Evolutionary conservation across 208 protist genomes (phyloP).

Genomic region (Acanthamoeba castellanii): DNA sequence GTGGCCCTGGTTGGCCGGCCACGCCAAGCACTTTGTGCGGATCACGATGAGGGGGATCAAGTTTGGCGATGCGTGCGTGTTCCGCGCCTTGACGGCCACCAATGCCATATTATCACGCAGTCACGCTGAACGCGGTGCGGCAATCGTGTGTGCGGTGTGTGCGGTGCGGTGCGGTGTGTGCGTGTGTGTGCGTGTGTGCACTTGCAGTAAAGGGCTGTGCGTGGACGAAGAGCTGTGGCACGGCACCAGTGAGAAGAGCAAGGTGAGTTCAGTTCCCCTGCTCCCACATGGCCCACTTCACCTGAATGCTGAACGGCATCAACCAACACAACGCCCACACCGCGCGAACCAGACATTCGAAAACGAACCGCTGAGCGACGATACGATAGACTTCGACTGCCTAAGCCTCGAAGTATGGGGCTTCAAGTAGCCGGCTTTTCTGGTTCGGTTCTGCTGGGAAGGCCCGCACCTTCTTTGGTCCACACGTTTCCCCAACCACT

Average conservation of each 20-base stretch:
- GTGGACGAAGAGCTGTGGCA: slow-evolving; percentile 33
- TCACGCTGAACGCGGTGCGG: too few relatives aligned
- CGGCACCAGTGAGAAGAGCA: background rate
- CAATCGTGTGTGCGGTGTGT: background rate
- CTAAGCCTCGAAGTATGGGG: background rate
- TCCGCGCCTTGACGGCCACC: background rate
- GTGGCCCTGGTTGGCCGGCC: background rate
- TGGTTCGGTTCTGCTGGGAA: too few relatives aligned
- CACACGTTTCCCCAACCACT: too few relatives aligned
- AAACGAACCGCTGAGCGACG: background rate
- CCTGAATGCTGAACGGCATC: too few relatives aligned
- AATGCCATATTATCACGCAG: background rate
- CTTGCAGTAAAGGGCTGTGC: background rate
- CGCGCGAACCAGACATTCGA: background rate
- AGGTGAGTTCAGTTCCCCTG: background rate
- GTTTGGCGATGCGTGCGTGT: slow-evolving; percentile 9
- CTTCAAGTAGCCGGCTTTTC: background rate
- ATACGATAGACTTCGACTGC: background rate
- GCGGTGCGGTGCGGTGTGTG: background rate
- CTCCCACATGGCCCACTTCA: too few relatives aligned
- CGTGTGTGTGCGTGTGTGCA: background rate
- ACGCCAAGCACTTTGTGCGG: slow-evolving; percentile 9
- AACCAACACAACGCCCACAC: too few relatives aligned
- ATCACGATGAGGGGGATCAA: background rate
- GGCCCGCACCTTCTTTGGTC: too few relatives aligned